Percentiles rank a stretch among this genome's conserved stretches.
These are phyloP conservation scores for Fusarium siculi DNA, from an alignment of 2,329 filamentous ascomycete species.

Conservation along the genomic window DNA sequence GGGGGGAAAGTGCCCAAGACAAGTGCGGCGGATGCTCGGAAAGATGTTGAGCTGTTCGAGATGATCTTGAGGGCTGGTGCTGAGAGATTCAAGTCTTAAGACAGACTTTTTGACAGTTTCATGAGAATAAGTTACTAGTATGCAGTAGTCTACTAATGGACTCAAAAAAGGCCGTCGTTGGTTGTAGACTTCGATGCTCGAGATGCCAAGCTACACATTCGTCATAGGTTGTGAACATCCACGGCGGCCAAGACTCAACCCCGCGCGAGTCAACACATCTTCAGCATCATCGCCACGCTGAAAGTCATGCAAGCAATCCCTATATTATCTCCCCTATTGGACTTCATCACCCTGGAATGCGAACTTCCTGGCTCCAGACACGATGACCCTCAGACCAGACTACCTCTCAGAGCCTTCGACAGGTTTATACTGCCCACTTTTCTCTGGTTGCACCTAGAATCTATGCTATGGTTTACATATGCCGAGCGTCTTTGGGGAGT, in stretches of 20 bases:
- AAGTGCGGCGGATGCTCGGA: constrained; percentile 41
- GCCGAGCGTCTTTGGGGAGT: background rate
- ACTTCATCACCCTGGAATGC: background rate
- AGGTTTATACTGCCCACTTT: background rate
- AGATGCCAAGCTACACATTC: background rate
- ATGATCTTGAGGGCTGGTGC: constrained; percentile 3
- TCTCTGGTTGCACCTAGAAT: background rate
- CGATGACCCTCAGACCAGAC: background rate
- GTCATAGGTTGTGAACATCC: background rate
- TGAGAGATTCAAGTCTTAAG: background rate
- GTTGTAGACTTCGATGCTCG: rapidly evolving
- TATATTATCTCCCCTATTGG: too few species aligned
- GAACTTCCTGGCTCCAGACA: background rate
- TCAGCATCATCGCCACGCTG: too few species aligned
- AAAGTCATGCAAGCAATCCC: rapidly evolving
- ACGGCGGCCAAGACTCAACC: background rate
- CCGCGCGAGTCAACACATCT: background rate
- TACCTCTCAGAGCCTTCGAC: background rate
- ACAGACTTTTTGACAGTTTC: rapidly evolving
- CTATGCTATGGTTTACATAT: background rate
- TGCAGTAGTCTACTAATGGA: background rate
- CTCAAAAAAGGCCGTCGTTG: rapidly evolving
- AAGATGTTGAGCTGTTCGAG: constrained; percentile 46
- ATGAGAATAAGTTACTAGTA: background rate
- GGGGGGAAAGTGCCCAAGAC: constrained; percentile 43